Percentiles rank a stretch among this genome's conserved stretches.
Evolutionary conservation across 495 filamentous ascomycete species (phyloP).

Genomic region (Darksidea phi): DNA sequence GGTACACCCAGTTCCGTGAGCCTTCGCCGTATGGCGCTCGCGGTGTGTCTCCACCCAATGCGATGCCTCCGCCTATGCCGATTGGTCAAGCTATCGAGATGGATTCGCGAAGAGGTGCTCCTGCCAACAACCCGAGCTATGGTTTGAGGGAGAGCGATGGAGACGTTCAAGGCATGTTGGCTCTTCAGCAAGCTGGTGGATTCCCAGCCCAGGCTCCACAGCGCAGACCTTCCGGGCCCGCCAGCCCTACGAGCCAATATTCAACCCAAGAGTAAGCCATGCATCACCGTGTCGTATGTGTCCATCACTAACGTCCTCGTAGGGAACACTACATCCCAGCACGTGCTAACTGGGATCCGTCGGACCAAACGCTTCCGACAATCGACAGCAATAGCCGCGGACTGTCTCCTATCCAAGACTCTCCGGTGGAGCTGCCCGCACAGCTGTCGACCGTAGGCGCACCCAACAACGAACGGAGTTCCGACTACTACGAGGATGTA

Average conservation of each 20-base stretch:
- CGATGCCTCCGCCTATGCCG: constrained; percentile 33
- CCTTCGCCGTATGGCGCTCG: constrained; percentile 34
- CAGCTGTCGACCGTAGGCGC: constrained; percentile 36
- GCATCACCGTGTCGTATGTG: neutral
- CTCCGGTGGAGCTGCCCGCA: constrained; percentile 47
- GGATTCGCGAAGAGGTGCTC: constrained; percentile 64
- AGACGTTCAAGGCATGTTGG: constrained; percentile 67
- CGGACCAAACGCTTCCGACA: constrained; percentile 25
- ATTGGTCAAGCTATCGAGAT: constrained; percentile 82
- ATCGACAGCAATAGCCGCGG: constrained; percentile 29
- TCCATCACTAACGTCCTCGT: constrained; percentile 14
- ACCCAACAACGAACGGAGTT: constrained; percentile 47
- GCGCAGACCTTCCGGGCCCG: constrained; percentile 43
- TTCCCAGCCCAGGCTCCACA: constrained; percentile 41
- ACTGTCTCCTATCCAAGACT: constrained; percentile 39
- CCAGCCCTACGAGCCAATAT: constrained; percentile 67
- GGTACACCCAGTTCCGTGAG: constrained; percentile 35
- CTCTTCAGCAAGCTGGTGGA: constrained; percentile 57
- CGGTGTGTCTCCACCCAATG: constrained; percentile 21
- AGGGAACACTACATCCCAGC: constrained; percentile 50
- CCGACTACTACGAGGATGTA: constrained; percentile 87
- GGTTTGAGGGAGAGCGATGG: constrained; percentile 63
- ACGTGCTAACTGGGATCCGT: constrained; percentile 44
- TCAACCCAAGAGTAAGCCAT: constrained; percentile 64
- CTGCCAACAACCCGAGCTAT: constrained; percentile 40